Conservation (phyloP, 352 stramenopile species). For the Pythium coloratum region DNA sequence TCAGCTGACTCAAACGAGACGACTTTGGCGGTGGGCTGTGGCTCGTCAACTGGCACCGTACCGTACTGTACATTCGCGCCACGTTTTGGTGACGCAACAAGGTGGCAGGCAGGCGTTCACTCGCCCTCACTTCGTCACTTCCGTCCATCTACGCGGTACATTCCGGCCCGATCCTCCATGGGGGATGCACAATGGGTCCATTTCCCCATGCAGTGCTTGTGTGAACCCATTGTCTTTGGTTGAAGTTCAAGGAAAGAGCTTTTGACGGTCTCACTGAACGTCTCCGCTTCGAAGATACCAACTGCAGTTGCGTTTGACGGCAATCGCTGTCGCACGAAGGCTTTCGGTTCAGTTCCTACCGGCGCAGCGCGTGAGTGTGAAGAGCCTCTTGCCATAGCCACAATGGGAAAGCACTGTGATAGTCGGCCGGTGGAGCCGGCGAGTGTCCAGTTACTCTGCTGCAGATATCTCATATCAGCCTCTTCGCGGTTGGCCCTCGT, state of each 20-base stretch:
- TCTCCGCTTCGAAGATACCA: not conserved
- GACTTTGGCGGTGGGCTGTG: not conserved
- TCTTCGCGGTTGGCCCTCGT: not conserved
- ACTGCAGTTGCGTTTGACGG: not conserved
- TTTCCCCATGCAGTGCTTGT: no score
- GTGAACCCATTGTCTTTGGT: not conserved
- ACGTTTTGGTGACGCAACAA: not conserved
- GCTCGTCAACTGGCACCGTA: not conserved
- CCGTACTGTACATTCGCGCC: not conserved
- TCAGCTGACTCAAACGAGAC: not conserved
- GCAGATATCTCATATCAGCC: constrained; percentile 7
- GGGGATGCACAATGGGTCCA: not conserved
- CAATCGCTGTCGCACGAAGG: constrained; percentile 1
- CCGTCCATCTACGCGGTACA: constrained; percentile 2
- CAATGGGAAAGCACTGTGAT: not conserved
- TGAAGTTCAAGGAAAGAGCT: not conserved
- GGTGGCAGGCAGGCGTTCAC: not conserved
- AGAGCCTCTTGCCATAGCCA: not conserved
- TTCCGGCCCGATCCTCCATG: not conserved
- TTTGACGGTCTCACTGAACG: not conserved
- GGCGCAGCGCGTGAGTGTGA: not conserved
- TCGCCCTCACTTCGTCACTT: not conserved
- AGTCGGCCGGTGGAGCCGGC: not conserved
- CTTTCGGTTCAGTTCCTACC: constrained; percentile 5
- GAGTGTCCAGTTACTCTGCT: not conserved